Conservation (phyloP, 345 rosid genomes). For the Streptanthus diversifolius region DNA sequence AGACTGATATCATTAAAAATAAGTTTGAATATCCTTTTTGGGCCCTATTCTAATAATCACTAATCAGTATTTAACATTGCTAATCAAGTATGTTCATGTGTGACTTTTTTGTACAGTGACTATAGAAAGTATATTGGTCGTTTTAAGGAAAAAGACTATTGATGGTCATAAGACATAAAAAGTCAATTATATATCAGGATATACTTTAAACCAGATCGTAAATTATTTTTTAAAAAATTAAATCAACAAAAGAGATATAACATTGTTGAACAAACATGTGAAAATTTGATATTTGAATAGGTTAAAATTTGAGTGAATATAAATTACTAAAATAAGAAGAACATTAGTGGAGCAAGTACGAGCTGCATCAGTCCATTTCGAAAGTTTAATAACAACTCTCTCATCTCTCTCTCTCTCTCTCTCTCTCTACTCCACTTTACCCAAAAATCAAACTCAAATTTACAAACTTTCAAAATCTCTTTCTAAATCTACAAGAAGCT, state of each 20-base stretch:
- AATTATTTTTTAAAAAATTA: too few species aligned
- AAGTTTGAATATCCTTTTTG: background rate
- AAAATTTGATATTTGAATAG: background rate
- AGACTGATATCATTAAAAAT: background rate
- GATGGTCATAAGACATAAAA: background rate
- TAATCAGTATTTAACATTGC: background rate
- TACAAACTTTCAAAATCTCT: slow-evolving; percentile 15
- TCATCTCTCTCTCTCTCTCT: slow-evolving; percentile 2
- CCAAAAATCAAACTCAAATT: slow-evolving; percentile 25
- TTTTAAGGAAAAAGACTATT: background rate
- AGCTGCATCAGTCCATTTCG: slow-evolving; percentile 25
- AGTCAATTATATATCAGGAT: background rate
- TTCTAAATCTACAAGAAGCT: slow-evolving; percentile 20
- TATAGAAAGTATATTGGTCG: background rate
- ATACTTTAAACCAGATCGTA: background rate
- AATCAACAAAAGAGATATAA: background rate
- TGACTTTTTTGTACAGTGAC: background rate
- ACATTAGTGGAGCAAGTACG: slow-evolving; percentile 35
- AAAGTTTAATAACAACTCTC: background rate
- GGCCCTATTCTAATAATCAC: slow-evolving; percentile 2
- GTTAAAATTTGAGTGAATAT: background rate
- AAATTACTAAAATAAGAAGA: slow-evolving; percentile 8
- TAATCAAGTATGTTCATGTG: background rate
- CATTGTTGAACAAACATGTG: background rate
- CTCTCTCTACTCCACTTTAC: slow-evolving; percentile 8